Evolutionary conservation across 495 filamentous ascomycete species (phyloP), one percentile per base, ranked within the genome.

Genomic region (Jackrogersella minutella): DNA sequence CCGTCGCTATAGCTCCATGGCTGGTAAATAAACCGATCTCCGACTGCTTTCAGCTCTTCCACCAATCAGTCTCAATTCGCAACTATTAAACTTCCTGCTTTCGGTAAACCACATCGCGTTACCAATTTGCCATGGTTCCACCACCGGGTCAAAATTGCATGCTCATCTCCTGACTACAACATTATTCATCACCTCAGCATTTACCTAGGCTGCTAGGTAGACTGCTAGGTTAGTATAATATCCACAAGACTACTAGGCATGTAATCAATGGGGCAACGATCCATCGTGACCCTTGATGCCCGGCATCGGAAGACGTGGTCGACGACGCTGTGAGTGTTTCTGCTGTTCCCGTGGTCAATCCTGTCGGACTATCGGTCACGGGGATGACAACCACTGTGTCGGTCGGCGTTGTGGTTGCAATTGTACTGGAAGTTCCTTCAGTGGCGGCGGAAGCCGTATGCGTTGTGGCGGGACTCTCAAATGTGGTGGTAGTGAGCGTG

Each of bases 1-100:
- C n/a, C n/a, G n/a, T n/a, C n/a, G n/a, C n/a, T n/a, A n/a, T n/a
- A n/a, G n/a, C n/a, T n/a, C n/a, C n/a, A n/a, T n/a, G n/a, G n/a
- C n/a, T n/a, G n/a, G 14, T 49, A 49, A 49, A 49, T 49, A 49
- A 31, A 47, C 43, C 43, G 43, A 47, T 19, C 21, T 31, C 44
- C 44, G 22, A 17, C 19, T 47, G 2, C 14, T 13, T 16, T 47
- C 44, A n/a, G 11, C 44, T 49, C 22, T 49, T 49, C 44, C 44
- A 49, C 44, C 44, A 49, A 49, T 49, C 44, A 17, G 7, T 5
- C 4, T 14, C 44, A 49, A 14, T 31, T 17, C 17, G 5, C 14
- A 17, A 16, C 10, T 49, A 14, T 17, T 14, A 6, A 14, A 30
- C 24, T n/a, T 49, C 26, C 14, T 31, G 13, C 7, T 31, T 49